Conservation (phyloP, 371 early-diverging fungal species). For the Gilbertella persicaria region DNA sequence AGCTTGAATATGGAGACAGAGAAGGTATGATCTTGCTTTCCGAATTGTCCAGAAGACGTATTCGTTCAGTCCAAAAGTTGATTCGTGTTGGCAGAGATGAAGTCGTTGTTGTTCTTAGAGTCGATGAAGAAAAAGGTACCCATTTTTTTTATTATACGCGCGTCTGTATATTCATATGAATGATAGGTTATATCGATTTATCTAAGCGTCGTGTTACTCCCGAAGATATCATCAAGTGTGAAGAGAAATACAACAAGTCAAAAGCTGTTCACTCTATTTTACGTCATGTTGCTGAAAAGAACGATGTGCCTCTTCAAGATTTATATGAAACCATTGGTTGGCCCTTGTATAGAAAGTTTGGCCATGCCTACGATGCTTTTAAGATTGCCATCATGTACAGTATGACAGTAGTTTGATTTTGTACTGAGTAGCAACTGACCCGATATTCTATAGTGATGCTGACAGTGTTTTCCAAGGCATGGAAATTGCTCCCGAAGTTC, state of each 20-base stretch:
- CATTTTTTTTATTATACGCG: neutral
- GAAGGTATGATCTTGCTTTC: slow-evolving; percentile 98
- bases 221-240: slow-evolving; percentile 94
- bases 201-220: slow-evolving; percentile 97
- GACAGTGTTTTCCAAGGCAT: slow-evolving; percentile 87
- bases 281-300: slow-evolving; percentile 93
- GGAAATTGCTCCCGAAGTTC: slow-evolving; percentile 63
- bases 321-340: slow-evolving; percentile 94
- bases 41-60: slow-evolving; percentile 97
- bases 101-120: slow-evolving; percentile 96
- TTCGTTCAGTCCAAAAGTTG: slow-evolving; percentile 97
- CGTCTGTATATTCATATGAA: neutral
- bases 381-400: slow-evolving; percentile 89
- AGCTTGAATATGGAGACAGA: slow-evolving; percentile 88
- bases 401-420: neutral
- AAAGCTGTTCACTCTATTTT: slow-evolving; percentile 89
- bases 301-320: slow-evolving; percentile 77
- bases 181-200: slow-evolving; percentile 96
- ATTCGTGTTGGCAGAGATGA: slow-evolving; percentile 97
- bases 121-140: slow-evolving; percentile 98
- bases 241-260: slow-evolving; percentile 96
- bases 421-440: neutral
- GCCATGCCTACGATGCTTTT: slow-evolving; percentile 98
- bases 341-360: slow-evolving; percentile 98
- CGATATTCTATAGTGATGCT: slow-evolving; percentile 65